Conservation (phyloP, 2,329 filamentous ascomycete species). For the Exophiala sp. region DNA sequence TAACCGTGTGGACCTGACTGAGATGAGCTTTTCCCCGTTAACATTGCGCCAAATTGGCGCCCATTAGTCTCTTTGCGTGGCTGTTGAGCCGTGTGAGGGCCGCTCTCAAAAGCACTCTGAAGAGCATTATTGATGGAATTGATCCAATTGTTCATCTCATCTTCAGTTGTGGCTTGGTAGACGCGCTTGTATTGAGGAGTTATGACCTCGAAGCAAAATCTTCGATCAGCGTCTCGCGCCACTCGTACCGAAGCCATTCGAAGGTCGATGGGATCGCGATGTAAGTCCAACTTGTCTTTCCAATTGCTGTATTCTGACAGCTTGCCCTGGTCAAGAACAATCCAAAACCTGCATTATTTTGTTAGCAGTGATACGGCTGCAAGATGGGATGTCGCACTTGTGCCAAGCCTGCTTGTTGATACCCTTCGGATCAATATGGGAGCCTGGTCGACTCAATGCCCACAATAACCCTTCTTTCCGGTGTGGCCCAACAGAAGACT, state of each 20-base stretch:
- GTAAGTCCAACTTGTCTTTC: constrained; percentile 93
- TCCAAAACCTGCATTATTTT: constrained; percentile 71
- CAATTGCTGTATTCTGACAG: constrained; percentile 98
- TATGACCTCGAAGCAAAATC: constrained; percentile 98
- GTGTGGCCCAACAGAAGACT: constrained; percentile 53
- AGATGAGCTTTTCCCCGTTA: constrained; percentile 81
- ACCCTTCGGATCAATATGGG: constrained; percentile 89
- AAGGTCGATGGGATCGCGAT: constrained; percentile 96
- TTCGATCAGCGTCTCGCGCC: constrained; percentile 84
- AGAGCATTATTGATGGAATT: constrained; percentile 86
- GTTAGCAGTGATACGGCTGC: constrained; percentile 18
- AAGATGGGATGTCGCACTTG: constrained; percentile 60
- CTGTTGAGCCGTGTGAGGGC: constrained; percentile 49
- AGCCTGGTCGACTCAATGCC: constrained; percentile 87
- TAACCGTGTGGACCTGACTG: constrained; percentile 51
- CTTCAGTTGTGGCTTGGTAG: constrained; percentile 95
- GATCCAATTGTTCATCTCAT: constrained; percentile 98
- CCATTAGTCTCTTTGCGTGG: constrained; percentile 57
- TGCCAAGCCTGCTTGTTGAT: constrained; percentile 98
- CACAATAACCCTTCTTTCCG: constrained; percentile 91
- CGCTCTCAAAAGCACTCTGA: constrained; percentile 88
- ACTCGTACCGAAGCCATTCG: constrained; percentile 95
- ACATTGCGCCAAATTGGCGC: constrained; percentile 83
- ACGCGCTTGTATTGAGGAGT: constrained; percentile 93
- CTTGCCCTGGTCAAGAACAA: constrained; percentile 92